phyloP scores from a whole-genome alignment of 2,329 filamentous ascomycete species.

The Fusarium tanahbumbuense region DNA sequence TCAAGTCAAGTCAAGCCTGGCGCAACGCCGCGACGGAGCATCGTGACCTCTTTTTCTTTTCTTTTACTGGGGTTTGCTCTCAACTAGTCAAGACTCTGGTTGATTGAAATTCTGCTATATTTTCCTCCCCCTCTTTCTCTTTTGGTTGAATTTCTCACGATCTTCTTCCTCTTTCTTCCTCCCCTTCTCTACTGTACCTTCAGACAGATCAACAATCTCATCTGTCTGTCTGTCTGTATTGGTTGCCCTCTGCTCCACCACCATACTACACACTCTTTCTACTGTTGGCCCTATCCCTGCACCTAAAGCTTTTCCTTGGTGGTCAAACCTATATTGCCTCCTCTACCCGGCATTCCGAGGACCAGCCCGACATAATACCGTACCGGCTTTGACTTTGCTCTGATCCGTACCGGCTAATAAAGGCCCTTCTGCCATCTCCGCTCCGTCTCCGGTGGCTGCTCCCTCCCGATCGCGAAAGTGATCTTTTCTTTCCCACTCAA shows the following conservation, averaged over 20 bases:
- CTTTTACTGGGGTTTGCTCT: conserved; percentile 34
- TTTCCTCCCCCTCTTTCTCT: conserved; percentile 21
- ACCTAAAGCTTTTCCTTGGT: conserved; percentile 18
- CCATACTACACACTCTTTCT: conserved; percentile 46
- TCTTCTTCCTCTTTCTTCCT: conserved; percentile 12
- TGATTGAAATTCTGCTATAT: conserved; percentile 23
- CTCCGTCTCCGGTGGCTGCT: conserved; percentile 37
- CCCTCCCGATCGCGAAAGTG: conserved; percentile 34
- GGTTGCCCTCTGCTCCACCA: conserved; percentile 49
- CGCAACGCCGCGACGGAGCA: conserved; percentile 47
- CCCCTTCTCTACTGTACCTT: not conserved
- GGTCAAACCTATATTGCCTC: conserved; percentile 35
- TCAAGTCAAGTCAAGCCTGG: conserved; percentile 29
- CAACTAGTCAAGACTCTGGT: conserved; percentile 27
- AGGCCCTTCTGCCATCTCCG: conserved; percentile 33
- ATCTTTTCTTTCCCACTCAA: conserved; percentile 32
- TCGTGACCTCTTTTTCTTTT: conserved; percentile 45
- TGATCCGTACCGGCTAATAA: conserved; percentile 39
- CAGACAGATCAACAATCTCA: conserved; percentile 29
- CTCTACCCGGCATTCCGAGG: conserved; percentile 41
- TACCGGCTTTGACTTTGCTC: conserved; percentile 28
- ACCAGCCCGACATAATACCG: conserved; percentile 44
- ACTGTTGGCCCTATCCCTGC: conserved; percentile 32
- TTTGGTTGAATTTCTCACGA: conserved; percentile 19
- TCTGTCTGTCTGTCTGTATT: conserved; percentile 42